A percentile compares a stretch with the other conserved stretches of the same genome.
Evolutionary conservation across 164 flowering plant species (phyloP).

Genomic region (Nelumbo lutea): DNA sequence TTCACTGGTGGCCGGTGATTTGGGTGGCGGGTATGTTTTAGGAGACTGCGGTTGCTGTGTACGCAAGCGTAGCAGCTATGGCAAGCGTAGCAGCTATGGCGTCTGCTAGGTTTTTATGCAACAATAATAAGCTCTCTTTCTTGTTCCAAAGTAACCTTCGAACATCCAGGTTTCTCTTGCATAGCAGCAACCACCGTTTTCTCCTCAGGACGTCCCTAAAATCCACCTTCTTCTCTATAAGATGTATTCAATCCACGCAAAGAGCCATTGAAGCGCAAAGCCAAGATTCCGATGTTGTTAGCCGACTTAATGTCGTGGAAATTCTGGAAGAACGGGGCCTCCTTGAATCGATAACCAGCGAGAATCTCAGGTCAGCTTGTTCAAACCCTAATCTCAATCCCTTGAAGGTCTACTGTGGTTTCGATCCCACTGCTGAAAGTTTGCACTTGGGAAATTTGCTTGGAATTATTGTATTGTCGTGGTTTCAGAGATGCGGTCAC

Average conservation of each 20-base stretch:
- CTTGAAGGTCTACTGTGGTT: conserved; percentile 70
- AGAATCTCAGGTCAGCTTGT: conserved; percentile 37
- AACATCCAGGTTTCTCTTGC: no score
- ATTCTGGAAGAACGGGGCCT: conserved; percentile 67
- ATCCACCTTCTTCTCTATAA: conserved; percentile 3
- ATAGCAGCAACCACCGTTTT: background rate
- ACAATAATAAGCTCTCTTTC: no score
- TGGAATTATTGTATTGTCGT: conserved; percentile 73
- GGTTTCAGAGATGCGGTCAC: conserved; percentile 38
- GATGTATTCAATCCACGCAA: conserved; percentile 8
- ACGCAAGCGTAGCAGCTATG: no score
- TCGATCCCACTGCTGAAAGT: conserved; percentile 26
- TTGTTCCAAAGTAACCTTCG: no score
- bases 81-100: no score
- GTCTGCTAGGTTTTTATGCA: no score
- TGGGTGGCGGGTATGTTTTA: no score
- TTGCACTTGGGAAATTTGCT: conserved; percentile 75
- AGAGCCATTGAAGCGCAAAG: conserved; percentile 6
- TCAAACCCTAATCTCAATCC: conserved; percentile 7
- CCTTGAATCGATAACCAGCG: conserved; percentile 64
- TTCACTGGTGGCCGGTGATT: no score
- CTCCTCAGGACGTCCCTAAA: conserved; percentile 6
- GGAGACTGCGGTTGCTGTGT: no score
- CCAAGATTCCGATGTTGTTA: background rate
- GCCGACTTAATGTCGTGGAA: conserved; percentile 43